Percentiles rank a stretch among this genome's conserved stretches.
Conservation (phyloP, 1,284 basidiomycete genomes). For the Sanguinoderma infundibulare region DNA sequence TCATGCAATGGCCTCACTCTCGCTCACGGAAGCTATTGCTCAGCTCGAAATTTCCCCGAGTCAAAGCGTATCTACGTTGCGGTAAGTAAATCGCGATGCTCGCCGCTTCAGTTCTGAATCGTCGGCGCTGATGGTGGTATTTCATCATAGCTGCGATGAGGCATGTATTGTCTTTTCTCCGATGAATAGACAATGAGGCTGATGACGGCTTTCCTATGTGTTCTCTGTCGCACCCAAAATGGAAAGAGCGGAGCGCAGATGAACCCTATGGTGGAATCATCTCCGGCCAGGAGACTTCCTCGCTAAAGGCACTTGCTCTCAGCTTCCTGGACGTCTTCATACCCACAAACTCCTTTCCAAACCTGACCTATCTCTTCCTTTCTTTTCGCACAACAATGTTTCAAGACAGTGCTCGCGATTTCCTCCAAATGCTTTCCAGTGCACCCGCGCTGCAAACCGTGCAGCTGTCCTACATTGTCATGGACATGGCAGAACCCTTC, state of each 20-base stretch:
- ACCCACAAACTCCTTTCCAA: not conserved
- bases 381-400: too few relatives aligned
- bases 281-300: not conserved
- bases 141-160: not conserved
- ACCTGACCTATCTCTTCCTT: not conserved
- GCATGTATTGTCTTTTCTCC: not conserved
- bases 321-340: not conserved
- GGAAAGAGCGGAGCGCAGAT: too few relatives aligned
- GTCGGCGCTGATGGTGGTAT: not conserved
- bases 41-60: too few relatives aligned
- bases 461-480: not conserved
- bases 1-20: too few relatives aligned
- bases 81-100: too few relatives aligned
- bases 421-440: not conserved
- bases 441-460: not conserved
- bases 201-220: not conserved
- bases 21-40: too few relatives aligned
- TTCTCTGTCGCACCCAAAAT: not conserved
- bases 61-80: too few relatives aligned
- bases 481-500: not conserved
- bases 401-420: too few relatives aligned
- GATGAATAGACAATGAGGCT: not conserved
- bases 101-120: not conserved
- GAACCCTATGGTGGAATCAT: too few relatives aligned
- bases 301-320: not conserved